Conservation (phyloP, 2,329 filamentous ascomycete genomes). For the Colletotrichum sp. region DNA sequence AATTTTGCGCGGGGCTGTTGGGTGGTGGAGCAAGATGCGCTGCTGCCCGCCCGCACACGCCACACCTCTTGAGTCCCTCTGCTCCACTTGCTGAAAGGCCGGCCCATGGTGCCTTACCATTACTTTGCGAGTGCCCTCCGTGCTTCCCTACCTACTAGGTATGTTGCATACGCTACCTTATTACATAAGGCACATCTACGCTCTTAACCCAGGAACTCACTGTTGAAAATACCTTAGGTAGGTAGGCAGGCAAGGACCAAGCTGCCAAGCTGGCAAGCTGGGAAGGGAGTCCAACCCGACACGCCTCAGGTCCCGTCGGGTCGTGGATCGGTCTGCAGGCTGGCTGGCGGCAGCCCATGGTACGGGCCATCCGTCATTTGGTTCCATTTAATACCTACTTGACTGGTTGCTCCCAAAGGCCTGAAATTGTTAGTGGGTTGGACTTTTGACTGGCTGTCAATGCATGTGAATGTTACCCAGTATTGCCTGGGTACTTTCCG, state of each 20-base stretch:
- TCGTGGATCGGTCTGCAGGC: background rate
- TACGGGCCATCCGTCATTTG: background rate
- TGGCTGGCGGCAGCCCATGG: background rate
- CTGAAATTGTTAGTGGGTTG: constrained; percentile 6
- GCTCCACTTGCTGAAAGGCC: background rate
- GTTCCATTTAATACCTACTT: background rate
- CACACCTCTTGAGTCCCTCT: background rate
- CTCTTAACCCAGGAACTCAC: background rate
- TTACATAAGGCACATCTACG: background rate
- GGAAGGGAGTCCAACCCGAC: background rate
- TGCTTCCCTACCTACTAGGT: background rate
- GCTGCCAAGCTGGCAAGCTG: background rate
- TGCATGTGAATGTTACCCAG: background rate
- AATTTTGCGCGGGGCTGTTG: constrained; percentile 20
- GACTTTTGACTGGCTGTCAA: constrained; percentile 4
- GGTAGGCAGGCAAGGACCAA: background rate
- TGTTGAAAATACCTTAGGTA: background rate
- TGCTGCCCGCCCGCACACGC: background rate
- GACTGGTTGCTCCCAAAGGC: background rate
- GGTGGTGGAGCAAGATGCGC: background rate
- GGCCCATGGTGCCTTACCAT: background rate
- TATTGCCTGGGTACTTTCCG: background rate
- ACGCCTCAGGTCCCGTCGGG: background rate
- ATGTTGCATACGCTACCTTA: background rate
- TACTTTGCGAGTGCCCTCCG: background rate